phyloP scores from a whole-genome alignment of 2,329 filamentous ascomycete genomes.

The Colletotrichum spaethianum region DNA sequence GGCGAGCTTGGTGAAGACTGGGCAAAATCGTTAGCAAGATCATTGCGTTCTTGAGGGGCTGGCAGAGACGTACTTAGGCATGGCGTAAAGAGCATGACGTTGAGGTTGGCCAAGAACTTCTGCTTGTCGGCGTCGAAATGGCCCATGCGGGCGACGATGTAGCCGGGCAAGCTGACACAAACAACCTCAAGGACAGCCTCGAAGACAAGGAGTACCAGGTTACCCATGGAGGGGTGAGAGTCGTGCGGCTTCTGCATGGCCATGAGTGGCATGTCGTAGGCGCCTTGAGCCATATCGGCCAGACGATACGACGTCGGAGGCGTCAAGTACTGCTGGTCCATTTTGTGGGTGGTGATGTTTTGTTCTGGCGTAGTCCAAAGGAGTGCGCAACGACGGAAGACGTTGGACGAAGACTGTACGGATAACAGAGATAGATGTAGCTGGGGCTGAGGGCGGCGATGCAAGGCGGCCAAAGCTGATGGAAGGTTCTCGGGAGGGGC shows the following conservation, averaged over 20 bases:
- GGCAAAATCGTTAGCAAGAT: conserved; percentile 42
- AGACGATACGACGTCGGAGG: conserved; percentile 63
- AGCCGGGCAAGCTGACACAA: conserved; percentile 93
- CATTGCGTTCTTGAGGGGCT: neutral
- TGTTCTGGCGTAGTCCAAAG: neutral
- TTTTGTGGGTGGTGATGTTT: conserved; percentile 43
- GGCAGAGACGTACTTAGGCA: conserved; percentile 81
- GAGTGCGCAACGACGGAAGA: neutral
- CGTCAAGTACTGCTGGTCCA: conserved; percentile 50
- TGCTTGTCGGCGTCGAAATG: conserved; percentile 97
- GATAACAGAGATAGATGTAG: neutral
- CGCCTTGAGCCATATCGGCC: conserved; percentile 53
- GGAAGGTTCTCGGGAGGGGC: conserved; percentile 24
- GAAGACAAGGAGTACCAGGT: conserved; percentile 87
- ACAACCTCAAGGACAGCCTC: conserved; percentile 96
- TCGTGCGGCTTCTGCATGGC: conserved; percentile 60
- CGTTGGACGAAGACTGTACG: neutral
- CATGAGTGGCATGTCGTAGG: conserved; percentile 59
- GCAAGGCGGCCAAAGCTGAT: conserved; percentile 15
- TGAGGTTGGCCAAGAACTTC: conserved; percentile 96
- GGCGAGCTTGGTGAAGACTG: conserved; percentile 96
- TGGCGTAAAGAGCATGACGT: conserved; percentile 96
- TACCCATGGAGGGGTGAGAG: conserved; percentile 75
- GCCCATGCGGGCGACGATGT: conserved; percentile 89
- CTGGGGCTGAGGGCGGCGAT: conserved; percentile 7